Evolutionary conservation across 441 rosid species (phyloP), one percentile per base, ranked within the genome.

Genomic region (Brassica hybrid): DNA sequence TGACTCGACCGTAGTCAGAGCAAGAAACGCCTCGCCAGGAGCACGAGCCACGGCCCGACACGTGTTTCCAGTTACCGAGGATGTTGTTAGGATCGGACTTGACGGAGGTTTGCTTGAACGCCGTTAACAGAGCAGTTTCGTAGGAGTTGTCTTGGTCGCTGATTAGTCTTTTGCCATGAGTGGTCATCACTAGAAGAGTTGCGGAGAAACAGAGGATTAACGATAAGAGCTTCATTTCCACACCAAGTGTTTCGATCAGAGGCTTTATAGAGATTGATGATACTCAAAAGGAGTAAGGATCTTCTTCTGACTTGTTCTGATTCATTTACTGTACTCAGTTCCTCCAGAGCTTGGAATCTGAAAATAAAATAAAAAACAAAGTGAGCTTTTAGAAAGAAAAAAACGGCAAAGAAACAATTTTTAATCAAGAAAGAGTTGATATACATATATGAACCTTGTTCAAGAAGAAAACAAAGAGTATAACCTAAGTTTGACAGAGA

Each of bases 1-100:
- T 65, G 43, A 90, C 90, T 5, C 72, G 83, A 79, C 88, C 86
- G 67, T 79, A 85, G 18, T 2, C 0, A 13, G 90, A 83, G 78
- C 97, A 93, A 36, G 82, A 73, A 25, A 93, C 89, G 59, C 98
- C 98, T 21, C 25, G 66, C 94, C 94, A 91, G 1, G 87, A 84
- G 61, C 95, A 90, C 0, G 90, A 85, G 67, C 50, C 50, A 62
- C 23, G 60, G 7, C 67, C 19, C 12, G 89, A 83, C 59, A 38
- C 72, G 38, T 84, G 52, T 19, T 80, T 81, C 98, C 98, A 93
- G 76, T 80, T 84, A 58, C 81, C 60, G 32, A 93, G 78, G 48
- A 64, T 54, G 16, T 81, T 83, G 10, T 74, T 82, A 0, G 94
- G 90, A 77, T 93, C 94, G 21, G 87, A 88, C 11, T 62, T 65